Percentiles rank a stretch among this genome's conserved stretches.
These are phyloP conservation scores for Schoenoplectus tabernaemontani DNA, from an alignment of 202 grass and related monocot species.

Conservation along the genomic window DNA sequence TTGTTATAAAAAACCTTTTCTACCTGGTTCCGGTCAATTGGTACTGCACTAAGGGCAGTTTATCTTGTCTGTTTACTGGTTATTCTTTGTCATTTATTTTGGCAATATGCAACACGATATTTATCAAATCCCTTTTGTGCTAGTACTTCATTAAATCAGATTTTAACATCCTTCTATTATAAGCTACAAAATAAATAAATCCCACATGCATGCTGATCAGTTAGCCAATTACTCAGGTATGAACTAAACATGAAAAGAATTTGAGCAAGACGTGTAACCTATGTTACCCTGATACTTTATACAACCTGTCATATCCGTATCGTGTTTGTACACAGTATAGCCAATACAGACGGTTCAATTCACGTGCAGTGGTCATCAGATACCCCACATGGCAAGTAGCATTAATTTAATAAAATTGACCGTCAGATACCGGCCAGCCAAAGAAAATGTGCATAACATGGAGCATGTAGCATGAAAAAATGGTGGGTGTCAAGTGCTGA, in stretches of 20 bases:
- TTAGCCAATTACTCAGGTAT: constrained; percentile 12
- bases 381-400: no score
- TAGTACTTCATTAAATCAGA: not conserved
- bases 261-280: not conserved
- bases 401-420: no score
- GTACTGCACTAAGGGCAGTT: not conserved
- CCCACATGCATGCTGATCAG: not conserved
- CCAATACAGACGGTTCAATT: no score
- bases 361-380: no score
- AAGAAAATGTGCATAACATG: no score
- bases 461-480: no score
- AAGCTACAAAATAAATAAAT: not conserved
- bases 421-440: no score
- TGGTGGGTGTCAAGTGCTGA: no score
- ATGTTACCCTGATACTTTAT: no score
- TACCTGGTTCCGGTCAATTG: not conserved
- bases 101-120: not conserved
- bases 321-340: no score
- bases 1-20: not conserved
- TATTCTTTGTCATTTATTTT: not conserved
- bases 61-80: not conserved
- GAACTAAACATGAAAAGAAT: not conserved
- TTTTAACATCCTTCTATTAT: not conserved
- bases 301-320: no score
- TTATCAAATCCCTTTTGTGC: not conserved